Base-by-base conservation (phyloP, 2,329 filamentous ascomycete species). In the Aureobasidium zeae region DNA sequence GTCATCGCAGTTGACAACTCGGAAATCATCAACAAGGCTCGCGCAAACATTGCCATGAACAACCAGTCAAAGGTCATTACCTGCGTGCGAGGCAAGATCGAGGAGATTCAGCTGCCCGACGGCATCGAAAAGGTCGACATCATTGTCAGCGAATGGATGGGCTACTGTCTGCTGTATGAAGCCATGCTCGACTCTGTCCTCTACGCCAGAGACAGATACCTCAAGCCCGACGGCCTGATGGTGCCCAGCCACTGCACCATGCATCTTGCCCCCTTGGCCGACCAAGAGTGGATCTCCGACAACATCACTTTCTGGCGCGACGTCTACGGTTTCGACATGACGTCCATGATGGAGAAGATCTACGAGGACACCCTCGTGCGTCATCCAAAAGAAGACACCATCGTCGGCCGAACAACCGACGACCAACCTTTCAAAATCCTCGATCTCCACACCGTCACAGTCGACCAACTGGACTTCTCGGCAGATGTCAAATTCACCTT, bases 111-210 rank as follows among this genome's bases (percentile, higher is more conserved):
- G 12, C 72, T 87, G 16, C 87, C 84, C 44, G 56, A 26, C 47
- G 56, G 25, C 1, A 81, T 89, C 6, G 71, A 78, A 43, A 71
- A 88, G 57, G 88, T 95, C 33, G 89, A 96, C 64, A 82, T 96
- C 56, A 94, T 96, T 58, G 81, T 96, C 48, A 93, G 85, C 48
- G 88, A 96, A 63, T 96, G 88, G 88, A 96, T 96, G 88, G 88
- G 88, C 21, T 96, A 96, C 61, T 85, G 81, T 51, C 73, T 95
- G 13, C 73, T 95, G 5, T 96, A 93, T 62, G 88, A 96, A 65
- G 86, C 87, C 45, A 96, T 96, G 88, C 77, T 96, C 20, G 86
- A 91, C 51, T 93, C 86, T 36, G 86, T 96, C 16, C 73, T 96
- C 38, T 89, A 79, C 57, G 89, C 89, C 31, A 76, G 88, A 49